These are phyloP conservation scores for Keithomyces neogunnii DNA, from an alignment of 2,329 filamentous ascomycete species.

Conservation along the genomic window DNA sequence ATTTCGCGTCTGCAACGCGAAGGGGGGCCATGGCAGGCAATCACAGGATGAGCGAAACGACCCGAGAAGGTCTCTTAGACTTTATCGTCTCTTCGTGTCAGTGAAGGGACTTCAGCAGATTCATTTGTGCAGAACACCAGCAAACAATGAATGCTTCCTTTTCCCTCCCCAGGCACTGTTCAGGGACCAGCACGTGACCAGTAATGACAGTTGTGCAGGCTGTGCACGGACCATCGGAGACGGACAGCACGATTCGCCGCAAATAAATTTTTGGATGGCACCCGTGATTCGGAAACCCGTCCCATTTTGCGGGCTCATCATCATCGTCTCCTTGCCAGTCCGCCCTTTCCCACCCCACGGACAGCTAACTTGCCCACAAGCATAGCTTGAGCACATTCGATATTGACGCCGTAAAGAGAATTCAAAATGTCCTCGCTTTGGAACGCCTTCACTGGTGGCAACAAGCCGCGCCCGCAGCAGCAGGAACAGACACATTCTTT, in stretches of 20 bases:
- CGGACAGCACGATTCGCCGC: conserved; percentile 2
- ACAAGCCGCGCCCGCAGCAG: conserved; percentile 38
- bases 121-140: too few relatives aligned
- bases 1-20: too few relatives aligned
- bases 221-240: conserved; percentile 3
- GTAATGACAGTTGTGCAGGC: neutral
- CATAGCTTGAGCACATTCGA: conserved; percentile 1
- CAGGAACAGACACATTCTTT: conserved; percentile 20
- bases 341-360: conserved; percentile 6
- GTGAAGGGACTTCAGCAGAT: too few relatives aligned
- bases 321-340: conserved; percentile 7
- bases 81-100: too few relatives aligned
- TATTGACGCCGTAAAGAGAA: neutral
- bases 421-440: conserved; percentile 48
- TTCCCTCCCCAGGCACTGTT: too few relatives aligned
- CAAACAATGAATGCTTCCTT: too few relatives aligned
- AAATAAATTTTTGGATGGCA: conserved; percentile 8
- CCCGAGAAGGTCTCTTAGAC: too few relatives aligned
- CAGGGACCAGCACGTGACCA: conserved; percentile 3
- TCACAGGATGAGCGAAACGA: too few relatives aligned
- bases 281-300: neutral
- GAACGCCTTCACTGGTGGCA: conserved; percentile 54
- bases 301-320: conserved; percentile 10
- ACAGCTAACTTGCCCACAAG: conserved; percentile 3
- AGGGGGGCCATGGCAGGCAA: too few relatives aligned